Base-by-base conservation (phyloP, 306 rosid genomes). In the Benincasa hispida region DNA sequence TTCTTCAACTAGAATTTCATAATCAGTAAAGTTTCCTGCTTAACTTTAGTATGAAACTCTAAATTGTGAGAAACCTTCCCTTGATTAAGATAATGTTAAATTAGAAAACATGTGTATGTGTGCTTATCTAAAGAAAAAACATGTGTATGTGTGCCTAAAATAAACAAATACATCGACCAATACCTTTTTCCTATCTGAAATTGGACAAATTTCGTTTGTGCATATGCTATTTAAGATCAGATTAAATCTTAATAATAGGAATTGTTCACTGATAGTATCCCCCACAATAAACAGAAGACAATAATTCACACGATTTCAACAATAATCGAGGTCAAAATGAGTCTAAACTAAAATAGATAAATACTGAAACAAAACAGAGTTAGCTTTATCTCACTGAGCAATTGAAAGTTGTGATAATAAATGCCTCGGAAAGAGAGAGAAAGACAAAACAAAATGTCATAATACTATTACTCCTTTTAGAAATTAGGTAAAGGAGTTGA, bases 401-500 rank as follows among this genome's bases (percentile, higher is more conserved):
- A 72, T 18, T 58, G 45, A 72, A 72, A 72, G 39, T 28, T 19
- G 60, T 4, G 24, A 72, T 5, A 72, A 72, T 48, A 30, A 72
- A 72, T 48, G 76, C 57, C 14, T 50, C 34, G 45, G 45, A 53
- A 53, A 42, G 56, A 42, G 74, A 50, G 76, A 72, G 41, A 72
- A n/a, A 27, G 58, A 70, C 35, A 47, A 70, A 19, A 48, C n/a
- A 17, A 50, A 72, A 72, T 18, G 45, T 51, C 39, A 19, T 19
- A 30, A 72, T 51, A 10, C 2, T 61, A 72, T 51, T 51, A 48
- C 76, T 72, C 30, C 60, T 50, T 32, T 48, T 50, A 19, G 61
- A 51, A 50, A 72, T 47, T 28, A 72, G 57, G 76, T 48, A 51
- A 18, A 70, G 24, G 76, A 47, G 58, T 72, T 50, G 76, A 48